These are phyloP conservation scores for Gossypium anomalum DNA, from an alignment of 345 rosid genomes.

Conservation along the genomic window DNA sequence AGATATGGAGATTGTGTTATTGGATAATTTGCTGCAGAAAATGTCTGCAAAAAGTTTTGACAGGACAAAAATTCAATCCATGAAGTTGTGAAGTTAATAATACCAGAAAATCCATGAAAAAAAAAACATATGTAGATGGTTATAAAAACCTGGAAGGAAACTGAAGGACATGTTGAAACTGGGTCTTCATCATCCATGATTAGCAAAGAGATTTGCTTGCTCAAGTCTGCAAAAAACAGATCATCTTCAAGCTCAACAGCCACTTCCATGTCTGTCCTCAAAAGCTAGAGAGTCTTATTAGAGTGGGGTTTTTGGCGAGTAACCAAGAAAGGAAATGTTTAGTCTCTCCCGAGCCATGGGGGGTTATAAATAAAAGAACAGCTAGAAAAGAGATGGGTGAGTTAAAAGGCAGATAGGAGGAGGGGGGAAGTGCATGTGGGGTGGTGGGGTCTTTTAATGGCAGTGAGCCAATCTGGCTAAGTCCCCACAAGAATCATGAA, in stretches of 20 bases:
- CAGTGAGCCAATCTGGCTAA: slow-evolving; percentile 15
- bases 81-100: neutral
- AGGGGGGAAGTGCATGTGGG: slow-evolving; percentile 12
- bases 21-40: slow-evolving; percentile 41
- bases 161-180: slow-evolving; percentile 45
- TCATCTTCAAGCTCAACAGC: slow-evolving; percentile 87
- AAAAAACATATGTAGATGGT: neutral
- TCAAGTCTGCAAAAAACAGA: slow-evolving; percentile 78
- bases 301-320: neutral
- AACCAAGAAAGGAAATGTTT: neutral
- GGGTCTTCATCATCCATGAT: slow-evolving; percentile 84
- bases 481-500: slow-evolving; percentile 16
- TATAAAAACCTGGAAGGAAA: slow-evolving; percentile 59
- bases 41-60: slow-evolving; percentile 33
- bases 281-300: neutral
- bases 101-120: neutral
- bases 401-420: neutral
- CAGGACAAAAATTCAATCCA: neutral
- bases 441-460: slow-evolving; percentile 2
- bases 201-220: slow-evolving; percentile 87
- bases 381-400: neutral
- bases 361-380: slow-evolving; percentile 10
- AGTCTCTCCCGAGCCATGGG: neutral
- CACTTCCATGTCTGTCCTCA: slow-evolving; percentile 24
- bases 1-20: slow-evolving; percentile 38